A percentile compares a stretch with the other conserved stretches of the same genome.
These are phyloP conservation scores for Inonotus hispidus DNA, from an alignment of 1,284 basidiomycete genomes.

Conservation along the genomic window DNA sequence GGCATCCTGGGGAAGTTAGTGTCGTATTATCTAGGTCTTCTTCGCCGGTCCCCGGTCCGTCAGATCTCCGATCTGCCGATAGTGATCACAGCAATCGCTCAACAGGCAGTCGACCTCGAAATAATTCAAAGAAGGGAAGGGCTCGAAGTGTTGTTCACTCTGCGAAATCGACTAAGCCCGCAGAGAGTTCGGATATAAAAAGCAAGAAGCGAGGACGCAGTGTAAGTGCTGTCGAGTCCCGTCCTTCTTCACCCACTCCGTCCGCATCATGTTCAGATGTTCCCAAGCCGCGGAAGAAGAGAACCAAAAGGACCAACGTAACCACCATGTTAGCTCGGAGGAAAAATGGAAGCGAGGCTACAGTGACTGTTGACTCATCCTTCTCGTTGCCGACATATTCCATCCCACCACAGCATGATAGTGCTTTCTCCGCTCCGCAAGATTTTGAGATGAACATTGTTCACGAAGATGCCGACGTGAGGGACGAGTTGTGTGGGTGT, in stretches of 20 bases:
- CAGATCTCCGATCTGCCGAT: neutral
- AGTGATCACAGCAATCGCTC: neutral
- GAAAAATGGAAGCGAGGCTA: neutral
- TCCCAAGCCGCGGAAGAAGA: slow-evolving; percentile 13
- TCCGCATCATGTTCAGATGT: neutral
- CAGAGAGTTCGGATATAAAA: neutral
- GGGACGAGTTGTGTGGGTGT: slow-evolving; percentile 49
- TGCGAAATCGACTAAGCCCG: neutral
- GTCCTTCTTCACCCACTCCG: neutral
- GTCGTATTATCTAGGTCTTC: neutral
- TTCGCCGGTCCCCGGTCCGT: slow-evolving; percentile 12
- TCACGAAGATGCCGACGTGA: slow-evolving; percentile 7
- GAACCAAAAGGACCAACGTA: neutral
- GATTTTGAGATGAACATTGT: neutral
- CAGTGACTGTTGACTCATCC: neutral
- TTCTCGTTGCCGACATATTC: neutral
- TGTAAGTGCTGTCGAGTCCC: neutral
- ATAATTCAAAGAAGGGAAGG: neutral
- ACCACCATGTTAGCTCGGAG: neutral
- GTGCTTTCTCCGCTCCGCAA: neutral
- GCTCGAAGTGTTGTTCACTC: neutral
- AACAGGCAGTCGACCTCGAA: neutral
- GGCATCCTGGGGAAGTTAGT: neutral
- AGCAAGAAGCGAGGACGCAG: slow-evolving; percentile 5
- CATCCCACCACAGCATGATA: neutral